Conservation (phyloP, 768 basidiomycete species). For the Lyophyllum shimeji region DNA sequence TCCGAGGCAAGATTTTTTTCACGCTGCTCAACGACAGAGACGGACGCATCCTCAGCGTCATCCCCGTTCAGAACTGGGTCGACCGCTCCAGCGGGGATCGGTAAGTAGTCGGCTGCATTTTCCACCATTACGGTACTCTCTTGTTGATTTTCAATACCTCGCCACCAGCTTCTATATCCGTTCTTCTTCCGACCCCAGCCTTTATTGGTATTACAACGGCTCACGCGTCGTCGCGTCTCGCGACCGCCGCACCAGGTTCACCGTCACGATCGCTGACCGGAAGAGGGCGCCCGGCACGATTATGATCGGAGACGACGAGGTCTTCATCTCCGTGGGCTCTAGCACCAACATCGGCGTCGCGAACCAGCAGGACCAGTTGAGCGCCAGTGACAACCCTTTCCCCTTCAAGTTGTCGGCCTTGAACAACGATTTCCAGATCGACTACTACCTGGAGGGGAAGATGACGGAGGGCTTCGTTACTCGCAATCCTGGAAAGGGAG, state of each 20-base stretch:
- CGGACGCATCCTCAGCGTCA: constrained; percentile 11
- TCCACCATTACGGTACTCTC: not conserved
- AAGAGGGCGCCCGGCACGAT: not conserved
- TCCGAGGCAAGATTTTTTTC: constrained; percentile 16
- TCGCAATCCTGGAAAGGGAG: not conserved
- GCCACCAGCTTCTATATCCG: not conserved
- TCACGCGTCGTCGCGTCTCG: not conserved
- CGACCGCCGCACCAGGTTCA: not conserved
- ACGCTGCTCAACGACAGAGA: constrained; percentile 15
- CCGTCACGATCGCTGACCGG: not conserved
- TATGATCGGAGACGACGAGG: not conserved
- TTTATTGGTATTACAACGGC: not conserved
- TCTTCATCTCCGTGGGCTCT: not conserved
- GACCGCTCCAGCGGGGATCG: constrained; percentile 5
- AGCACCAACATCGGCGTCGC: not conserved
- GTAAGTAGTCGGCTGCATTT: not conserved
- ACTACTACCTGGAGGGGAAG: not conserved
- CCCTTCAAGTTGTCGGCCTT: constrained; percentile 1
- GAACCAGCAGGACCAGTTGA: not conserved
- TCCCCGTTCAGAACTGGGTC: constrained; percentile 5
- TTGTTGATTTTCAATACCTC: not conserved
- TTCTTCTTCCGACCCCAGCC: not conserved
- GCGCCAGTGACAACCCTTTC: not conserved
- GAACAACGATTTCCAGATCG: not conserved
- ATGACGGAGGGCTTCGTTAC: not conserved